phyloP scores from a whole-genome alignment of 164 flowering plant genomes.

The Aristolochia contorta region DNA sequence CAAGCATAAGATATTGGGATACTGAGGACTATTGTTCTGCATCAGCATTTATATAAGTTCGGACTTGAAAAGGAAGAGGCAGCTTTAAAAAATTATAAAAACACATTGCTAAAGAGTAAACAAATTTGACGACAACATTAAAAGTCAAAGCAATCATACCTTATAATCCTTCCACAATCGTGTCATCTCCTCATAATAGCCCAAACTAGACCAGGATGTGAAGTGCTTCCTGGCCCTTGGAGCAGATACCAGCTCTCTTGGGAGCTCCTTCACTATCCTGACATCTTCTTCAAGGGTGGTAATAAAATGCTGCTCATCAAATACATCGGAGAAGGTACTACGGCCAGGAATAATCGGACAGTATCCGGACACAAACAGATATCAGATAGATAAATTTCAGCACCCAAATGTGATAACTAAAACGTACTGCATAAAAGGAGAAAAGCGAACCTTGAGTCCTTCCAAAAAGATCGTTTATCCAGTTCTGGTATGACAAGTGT shows the following conservation, averaged over 20 bases:
- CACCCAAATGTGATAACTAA: neutral
- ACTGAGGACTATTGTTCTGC: too few relatives aligned
- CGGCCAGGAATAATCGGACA: neutral
- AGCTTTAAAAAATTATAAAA: conserved; percentile 1
- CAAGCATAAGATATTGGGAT: too few relatives aligned
- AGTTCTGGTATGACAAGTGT: conserved; percentile 92
- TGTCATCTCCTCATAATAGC: conserved; percentile 78
- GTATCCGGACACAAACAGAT: neutral
- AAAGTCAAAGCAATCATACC: conserved; percentile 25
- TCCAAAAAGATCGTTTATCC: conserved; percentile 89
- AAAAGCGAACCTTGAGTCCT: conserved; percentile 67
- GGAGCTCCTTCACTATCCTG: conserved; percentile 69
- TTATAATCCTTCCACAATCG: conserved; percentile 62
- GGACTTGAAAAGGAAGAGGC: neutral
- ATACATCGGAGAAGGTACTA: conserved; percentile 84
- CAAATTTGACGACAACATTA: neutral
- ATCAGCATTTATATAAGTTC: too few relatives aligned
- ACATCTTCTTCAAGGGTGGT: conserved; percentile 53
- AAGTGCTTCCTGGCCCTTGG: conserved; percentile 90
- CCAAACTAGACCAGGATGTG: conserved; percentile 66
- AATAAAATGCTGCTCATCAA: conserved; percentile 86
- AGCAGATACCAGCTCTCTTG: conserved; percentile 57
- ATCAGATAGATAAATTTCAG: conserved; percentile 1
- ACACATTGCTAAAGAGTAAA: neutral
- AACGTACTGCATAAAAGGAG: neutral